Conservation (phyloP, 306 rosid species). For the Arachis stenosperma region DNA sequence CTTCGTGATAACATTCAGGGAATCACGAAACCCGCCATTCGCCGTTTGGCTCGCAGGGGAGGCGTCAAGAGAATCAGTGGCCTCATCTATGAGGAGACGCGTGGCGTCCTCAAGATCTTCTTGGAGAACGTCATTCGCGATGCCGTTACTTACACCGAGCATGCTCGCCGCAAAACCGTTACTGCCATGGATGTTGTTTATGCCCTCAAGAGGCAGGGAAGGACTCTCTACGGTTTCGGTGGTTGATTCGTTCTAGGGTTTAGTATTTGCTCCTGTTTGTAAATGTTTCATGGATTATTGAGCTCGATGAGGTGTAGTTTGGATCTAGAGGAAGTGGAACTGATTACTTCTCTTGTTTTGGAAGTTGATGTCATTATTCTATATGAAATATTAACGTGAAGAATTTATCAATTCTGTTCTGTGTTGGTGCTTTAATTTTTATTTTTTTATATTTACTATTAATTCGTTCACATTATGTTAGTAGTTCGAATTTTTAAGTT, state of each 20-base stretch:
- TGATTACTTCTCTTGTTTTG: background rate
- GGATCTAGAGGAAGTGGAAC: background rate
- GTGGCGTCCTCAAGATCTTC: slow-evolving; percentile 48
- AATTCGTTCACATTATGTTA: too few species aligned
- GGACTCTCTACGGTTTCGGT: slow-evolving; percentile 53
- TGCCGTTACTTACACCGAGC: slow-evolving; percentile 47
- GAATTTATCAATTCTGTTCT: too few species aligned
- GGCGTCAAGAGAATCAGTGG: slow-evolving; percentile 39
- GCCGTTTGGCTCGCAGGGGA: slow-evolving; percentile 33
- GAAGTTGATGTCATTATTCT: background rate
- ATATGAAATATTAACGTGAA: too few species aligned
- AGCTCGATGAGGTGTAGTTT: background rate
- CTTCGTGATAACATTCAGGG: slow-evolving; percentile 36
- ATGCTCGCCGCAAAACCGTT: slow-evolving; percentile 50
- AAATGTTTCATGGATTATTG: background rate
- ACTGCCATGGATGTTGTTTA: slow-evolving; percentile 53
- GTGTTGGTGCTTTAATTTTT: slow-evolving; percentile 11
- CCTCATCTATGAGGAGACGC: slow-evolving; percentile 48
- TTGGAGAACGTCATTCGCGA: slow-evolving; percentile 47
- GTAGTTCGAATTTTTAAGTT: too few species aligned
- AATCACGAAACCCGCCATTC: slow-evolving; percentile 38
- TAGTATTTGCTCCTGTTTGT: background rate
- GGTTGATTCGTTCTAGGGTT: slow-evolving; percentile 32
- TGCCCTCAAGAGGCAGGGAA: slow-evolving; percentile 49
- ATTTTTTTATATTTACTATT: background rate